A percentile compares a stretch with the other conserved stretches of the same genome.
Conservation (phyloP, 1,139 yeast genomes). For the Yamadazyma pseudoaaseri region DNA sequence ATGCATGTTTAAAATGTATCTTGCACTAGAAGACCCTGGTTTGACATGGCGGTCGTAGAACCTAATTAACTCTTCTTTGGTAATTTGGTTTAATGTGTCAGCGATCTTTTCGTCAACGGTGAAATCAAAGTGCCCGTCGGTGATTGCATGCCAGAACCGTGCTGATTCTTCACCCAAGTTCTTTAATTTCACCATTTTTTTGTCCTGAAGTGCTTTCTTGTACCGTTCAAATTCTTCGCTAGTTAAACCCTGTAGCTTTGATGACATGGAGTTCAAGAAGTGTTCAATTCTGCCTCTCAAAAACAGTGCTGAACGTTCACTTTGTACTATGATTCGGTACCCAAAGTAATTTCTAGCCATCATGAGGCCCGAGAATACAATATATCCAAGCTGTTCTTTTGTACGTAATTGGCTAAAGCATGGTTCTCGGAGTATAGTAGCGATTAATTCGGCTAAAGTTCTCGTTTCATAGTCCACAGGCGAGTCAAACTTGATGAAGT, state of each 20-base stretch:
- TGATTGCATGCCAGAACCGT: conserved; percentile 65
- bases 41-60: conserved; percentile 48
- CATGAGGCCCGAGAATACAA: conserved; percentile 77
- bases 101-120: conserved; percentile 57
- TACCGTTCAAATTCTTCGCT: conserved; percentile 67
- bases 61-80: conserved; percentile 55
- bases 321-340: conserved; percentile 77
- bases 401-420: conserved; percentile 88
- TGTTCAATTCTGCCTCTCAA: conserved; percentile 75
- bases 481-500: conserved; percentile 67
- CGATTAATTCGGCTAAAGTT: conserved; percentile 61
- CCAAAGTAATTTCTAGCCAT: conserved; percentile 75
- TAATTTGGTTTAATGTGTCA: conserved; percentile 48
- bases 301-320: conserved; percentile 74
- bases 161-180: conserved; percentile 74
- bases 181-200: conserved; percentile 69
- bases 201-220: conserved; percentile 64
- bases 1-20: conserved; percentile 64
- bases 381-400: conserved; percentile 81
- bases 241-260: conserved; percentile 39
- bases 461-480: conserved; percentile 29
- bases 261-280: conserved; percentile 46
- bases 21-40: conserved; percentile 38
- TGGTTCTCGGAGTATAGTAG: conserved; percentile 79
- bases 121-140: conserved; percentile 79